These are phyloP conservation scores for Thuja plicata DNA, from an alignment of 83 land plant species.

Conservation along the genomic window DNA sequence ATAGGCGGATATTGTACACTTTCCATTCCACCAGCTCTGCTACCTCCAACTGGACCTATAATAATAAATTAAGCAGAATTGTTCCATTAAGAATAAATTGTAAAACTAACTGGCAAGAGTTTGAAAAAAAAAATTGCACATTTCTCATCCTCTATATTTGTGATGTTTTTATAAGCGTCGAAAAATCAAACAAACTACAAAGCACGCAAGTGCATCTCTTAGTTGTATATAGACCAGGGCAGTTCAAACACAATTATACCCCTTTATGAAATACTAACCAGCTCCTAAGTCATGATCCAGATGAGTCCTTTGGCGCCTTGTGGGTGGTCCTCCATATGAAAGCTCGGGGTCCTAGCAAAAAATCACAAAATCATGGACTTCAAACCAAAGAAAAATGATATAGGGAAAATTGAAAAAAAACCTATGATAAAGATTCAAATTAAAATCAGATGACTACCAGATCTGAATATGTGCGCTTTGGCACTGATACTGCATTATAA, in stretches of 20 bases:
- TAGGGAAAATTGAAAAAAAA: neutral
- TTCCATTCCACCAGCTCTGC: conserved; percentile 13
- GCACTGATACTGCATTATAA: conserved; percentile 23
- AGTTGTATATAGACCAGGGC: neutral
- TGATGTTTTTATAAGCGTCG: neutral
- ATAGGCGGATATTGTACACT: neutral
- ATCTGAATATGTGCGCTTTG: conserved; percentile 29
- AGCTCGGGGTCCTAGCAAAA: conserved; percentile 11
- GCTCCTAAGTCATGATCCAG: conserved; percentile 14
- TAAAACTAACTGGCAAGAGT: neutral
- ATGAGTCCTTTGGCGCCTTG: conserved; percentile 6
- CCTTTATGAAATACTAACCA: neutral
- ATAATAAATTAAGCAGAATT: neutral
- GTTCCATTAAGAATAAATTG: neutral
- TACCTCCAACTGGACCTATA: neutral
- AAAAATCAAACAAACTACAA: neutral
- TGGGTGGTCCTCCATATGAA: conserved; percentile 1
- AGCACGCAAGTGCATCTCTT: neutral
- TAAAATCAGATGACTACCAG: conserved; percentile 14
- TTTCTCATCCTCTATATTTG: neutral
- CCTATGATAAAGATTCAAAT: neutral
- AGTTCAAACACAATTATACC: neutral
- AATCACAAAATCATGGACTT: neutral
- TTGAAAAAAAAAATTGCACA: neutral
- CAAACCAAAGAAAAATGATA: neutral